Evolutionary conservation across 2,329 filamentous ascomycete species (phyloP).

Genomic region (Monilinia fructicola): DNA sequence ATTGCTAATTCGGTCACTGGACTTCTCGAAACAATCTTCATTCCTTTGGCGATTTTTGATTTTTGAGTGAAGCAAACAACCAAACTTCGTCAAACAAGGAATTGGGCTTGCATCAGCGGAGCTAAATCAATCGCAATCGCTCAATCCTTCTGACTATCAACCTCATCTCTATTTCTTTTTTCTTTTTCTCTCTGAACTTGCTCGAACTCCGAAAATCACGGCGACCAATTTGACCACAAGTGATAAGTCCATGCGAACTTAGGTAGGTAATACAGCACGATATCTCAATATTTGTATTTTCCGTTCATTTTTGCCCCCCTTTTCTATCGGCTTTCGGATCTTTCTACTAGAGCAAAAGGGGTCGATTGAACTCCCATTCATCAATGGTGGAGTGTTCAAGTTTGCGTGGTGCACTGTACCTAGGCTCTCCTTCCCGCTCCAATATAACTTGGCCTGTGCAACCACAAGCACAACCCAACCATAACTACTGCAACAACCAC

Average conservation of each 20-base stretch:
- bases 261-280: conserved; percentile 20
- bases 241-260: conserved; percentile 3
- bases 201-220: conserved; percentile 17
- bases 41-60: background rate
- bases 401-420: conserved; percentile 18
- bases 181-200: background rate
- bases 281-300: conserved; percentile 14
- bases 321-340: conserved; percentile 1
- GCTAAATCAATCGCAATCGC: conserved; percentile 19
- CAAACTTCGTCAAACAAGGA: conserved; percentile 13
- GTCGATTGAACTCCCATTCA: conserved; percentile 5
- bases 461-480: background rate
- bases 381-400: conserved; percentile 13
- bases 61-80: background rate
- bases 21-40: conserved; percentile 11
- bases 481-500: too few relatives aligned
- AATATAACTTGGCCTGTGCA: conserved; percentile 20
- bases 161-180: conserved; percentile 8
- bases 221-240: conserved; percentile 14
- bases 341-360: conserved; percentile 7
- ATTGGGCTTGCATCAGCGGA: conserved; percentile 3
- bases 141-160: conserved; percentile 15
- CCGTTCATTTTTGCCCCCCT: background rate
- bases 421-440: conserved; percentile 18
- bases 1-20: background rate